Conservation (phyloP, 306 rosid species). For the Lablab purpureus region DNA sequence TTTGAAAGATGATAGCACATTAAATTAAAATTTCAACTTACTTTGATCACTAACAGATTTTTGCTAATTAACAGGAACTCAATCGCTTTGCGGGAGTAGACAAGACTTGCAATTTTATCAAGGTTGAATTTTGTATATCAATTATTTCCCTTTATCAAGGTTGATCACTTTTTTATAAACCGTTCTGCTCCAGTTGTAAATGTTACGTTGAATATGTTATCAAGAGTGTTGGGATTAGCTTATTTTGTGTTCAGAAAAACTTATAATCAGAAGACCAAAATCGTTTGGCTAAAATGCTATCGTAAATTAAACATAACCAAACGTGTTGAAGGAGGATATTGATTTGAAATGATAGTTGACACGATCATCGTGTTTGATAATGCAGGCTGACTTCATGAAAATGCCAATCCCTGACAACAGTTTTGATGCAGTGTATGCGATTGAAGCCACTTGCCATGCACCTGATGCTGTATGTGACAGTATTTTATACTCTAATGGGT, state of each 20-base stretch:
- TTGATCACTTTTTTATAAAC: conserved; percentile 2
- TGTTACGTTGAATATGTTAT: conserved; percentile 11
- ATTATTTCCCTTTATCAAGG: conserved; percentile 25
- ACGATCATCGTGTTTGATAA: conserved; percentile 35
- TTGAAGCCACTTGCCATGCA: conserved; percentile 99
- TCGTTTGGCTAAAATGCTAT: conserved; percentile 18
- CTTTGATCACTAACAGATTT: conserved; percentile 27
- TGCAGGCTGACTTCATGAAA: conserved; percentile 98
- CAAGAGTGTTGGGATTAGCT: conserved; percentile 2
- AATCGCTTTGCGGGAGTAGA: conserved; percentile 74
- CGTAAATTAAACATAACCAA: neutral
- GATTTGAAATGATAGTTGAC: neutral
- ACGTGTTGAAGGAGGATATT: neutral
- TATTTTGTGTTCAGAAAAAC: neutral
- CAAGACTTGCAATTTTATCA: conserved; percentile 78
- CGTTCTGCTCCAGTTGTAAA: conserved; percentile 2
- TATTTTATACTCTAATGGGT: conserved; percentile 5
- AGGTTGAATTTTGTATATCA: conserved; percentile 61
- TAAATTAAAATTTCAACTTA: neutral
- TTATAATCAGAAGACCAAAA: neutral
- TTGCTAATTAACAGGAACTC: conserved; percentile 64
- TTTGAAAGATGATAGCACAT: neutral
- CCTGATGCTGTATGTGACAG: conserved; percentile 82
- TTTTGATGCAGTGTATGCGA: conserved; percentile 95
- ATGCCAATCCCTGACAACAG: conserved; percentile 84